Percentiles rank a stretch among this genome's conserved stretches.
Evolutionary conservation across 2,329 filamentous ascomycete species (phyloP).

Genomic region (Cercospora canescens): DNA sequence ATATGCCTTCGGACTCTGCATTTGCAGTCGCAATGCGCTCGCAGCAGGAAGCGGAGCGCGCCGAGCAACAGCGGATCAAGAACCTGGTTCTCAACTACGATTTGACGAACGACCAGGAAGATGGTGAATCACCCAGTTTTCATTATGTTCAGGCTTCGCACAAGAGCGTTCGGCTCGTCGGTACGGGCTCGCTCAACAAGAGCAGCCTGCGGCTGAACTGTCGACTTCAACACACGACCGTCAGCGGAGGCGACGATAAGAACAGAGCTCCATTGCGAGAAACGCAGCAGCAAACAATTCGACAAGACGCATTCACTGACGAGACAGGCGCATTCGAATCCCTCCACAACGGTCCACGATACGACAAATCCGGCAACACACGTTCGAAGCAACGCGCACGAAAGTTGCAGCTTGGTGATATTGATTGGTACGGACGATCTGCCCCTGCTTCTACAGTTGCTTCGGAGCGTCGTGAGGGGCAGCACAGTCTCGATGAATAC

Average conservation of each 20-base stretch:
- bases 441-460: conserved; percentile 17
- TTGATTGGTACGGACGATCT: conserved; percentile 77
- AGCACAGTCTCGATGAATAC: conserved; percentile 33
- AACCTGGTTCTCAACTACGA: conserved; percentile 96
- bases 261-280: conserved; percentile 8
- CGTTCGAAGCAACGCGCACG: conserved; percentile 78
- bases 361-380: conserved; percentile 61
- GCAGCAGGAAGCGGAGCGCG: conserved; percentile 90
- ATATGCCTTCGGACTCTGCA: conserved; percentile 84
- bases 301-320: conserved; percentile 30
- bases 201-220: conserved; percentile 29
- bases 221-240: conserved; percentile 34
- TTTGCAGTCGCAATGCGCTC: conserved; percentile 96
- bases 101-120: conserved; percentile 73
- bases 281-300: conserved; percentile 9
- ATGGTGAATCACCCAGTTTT: conserved; percentile 61
- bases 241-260: conserved; percentile 19
- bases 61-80: conserved; percentile 98
- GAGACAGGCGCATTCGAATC: conserved; percentile 35
- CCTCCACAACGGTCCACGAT: conserved; percentile 46
- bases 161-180: conserved; percentile 48
- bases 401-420: conserved; percentile 92
- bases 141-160: conserved; percentile 45
- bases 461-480: conserved; percentile 22
- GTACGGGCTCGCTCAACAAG: conserved; percentile 42